Percentiles rank a stretch among this genome's conserved stretches.
phyloP scores from a whole-genome alignment of 176 grass and related monocot genomes.

The Poa pratensis region DNA sequence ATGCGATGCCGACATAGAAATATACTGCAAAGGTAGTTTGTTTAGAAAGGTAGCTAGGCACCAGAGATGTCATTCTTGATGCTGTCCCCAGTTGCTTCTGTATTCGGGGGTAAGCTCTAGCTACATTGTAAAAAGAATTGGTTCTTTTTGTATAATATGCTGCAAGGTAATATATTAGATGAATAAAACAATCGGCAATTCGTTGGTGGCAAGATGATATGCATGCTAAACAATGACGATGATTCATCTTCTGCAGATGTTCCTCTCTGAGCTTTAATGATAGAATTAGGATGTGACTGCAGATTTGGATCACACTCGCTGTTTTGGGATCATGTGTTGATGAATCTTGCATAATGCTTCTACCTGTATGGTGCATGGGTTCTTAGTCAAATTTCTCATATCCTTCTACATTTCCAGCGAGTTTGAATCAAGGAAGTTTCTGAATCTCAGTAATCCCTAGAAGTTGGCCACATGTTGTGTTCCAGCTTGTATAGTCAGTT shows the following conservation, averaged over 20 bases:
- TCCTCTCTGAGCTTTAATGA: background rate
- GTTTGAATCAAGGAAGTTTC: no score
- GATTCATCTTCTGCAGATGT: background rate
- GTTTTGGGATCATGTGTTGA: no score
- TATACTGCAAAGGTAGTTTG: background rate
- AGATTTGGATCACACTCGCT: no score
- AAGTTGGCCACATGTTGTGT: no score
- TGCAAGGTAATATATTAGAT: background rate
- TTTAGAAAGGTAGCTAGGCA: background rate
- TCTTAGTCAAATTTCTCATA: no score
- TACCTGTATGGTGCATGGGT: no score
- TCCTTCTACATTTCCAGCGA: no score
- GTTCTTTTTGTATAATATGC: background rate
- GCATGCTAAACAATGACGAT: background rate
- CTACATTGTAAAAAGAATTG: background rate
- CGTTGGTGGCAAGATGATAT: background rate
- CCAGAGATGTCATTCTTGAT: background rate
- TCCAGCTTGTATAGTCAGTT: no score
- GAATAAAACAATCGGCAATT: background rate
- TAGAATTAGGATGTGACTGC: background rate
- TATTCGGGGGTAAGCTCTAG: background rate
- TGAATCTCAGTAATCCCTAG: no score
- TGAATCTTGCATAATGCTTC: no score
- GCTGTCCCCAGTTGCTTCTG: no score
- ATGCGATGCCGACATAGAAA: background rate